phyloP scores from a whole-genome alignment of 495 filamentous ascomycete species.

The Chlorociboria aeruginascens region DNA sequence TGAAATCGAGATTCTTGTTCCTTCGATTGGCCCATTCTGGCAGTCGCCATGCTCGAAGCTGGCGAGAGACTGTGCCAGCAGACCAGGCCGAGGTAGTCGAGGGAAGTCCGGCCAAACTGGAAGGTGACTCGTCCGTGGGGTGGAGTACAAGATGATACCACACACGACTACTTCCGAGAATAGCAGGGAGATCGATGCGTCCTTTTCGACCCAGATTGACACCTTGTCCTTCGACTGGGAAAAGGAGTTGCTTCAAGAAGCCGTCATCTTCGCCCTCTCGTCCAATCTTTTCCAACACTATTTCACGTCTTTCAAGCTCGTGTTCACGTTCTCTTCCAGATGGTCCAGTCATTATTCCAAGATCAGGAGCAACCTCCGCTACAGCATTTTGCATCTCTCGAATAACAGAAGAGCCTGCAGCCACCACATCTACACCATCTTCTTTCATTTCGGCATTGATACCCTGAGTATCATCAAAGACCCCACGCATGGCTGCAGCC shows the following conservation, averaged over 20 bases:
- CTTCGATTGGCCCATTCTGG: constrained; percentile 94
- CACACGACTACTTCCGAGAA: constrained; percentile 68
- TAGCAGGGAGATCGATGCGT: constrained; percentile 59
- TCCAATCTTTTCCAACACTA: constrained; percentile 74
- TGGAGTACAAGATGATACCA: constrained; percentile 94
- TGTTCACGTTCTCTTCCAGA: constrained; percentile 60
- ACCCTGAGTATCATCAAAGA: constrained; percentile 85
- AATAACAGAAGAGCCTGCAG: constrained; percentile 63
- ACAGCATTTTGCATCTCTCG: constrained; percentile 78
- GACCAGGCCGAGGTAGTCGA: constrained; percentile 69
- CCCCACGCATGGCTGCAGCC: constrained; percentile 70
- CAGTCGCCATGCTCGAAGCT: constrained; percentile 83
- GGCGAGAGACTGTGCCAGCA: constrained; percentile 79
- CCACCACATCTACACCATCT: constrained; percentile 65
- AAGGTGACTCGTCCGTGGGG: constrained; percentile 76
- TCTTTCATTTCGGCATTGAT: constrained; percentile 96
- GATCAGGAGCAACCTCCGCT: constrained; percentile 63
- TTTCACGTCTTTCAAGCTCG: constrained; percentile 69
- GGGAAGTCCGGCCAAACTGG: constrained; percentile 48
- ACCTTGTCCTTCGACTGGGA: constrained; percentile 63
- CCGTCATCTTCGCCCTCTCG: constrained; percentile 69
- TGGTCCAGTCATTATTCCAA: constrained; percentile 60
- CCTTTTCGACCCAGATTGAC: constrained; percentile 59
- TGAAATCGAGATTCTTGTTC: constrained; percentile 89
- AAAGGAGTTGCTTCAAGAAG: constrained; percentile 73